phyloP scores from a whole-genome alignment of 768 basidiomycete genomes.

The Neoboletus magnificus region DNA sequence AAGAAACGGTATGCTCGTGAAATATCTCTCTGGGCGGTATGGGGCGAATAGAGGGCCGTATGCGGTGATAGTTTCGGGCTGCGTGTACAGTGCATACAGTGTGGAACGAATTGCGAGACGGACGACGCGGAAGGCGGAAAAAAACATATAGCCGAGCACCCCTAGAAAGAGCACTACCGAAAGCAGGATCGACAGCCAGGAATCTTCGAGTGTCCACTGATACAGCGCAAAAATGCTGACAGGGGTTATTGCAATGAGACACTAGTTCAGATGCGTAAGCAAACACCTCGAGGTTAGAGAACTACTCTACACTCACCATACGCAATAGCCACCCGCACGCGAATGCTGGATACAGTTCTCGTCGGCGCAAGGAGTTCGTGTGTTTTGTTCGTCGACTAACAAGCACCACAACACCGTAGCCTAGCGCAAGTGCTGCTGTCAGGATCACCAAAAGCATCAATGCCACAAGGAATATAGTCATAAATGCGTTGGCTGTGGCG shows the following conservation, averaged over 20 bases:
- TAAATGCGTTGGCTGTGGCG: conserved; percentile 83
- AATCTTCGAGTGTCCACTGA: conserved; percentile 90
- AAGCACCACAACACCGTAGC: conserved; percentile 43
- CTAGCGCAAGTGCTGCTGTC: conserved; percentile 47
- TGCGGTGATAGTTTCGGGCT: conserved; percentile 36
- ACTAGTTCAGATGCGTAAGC: conserved; percentile 35
- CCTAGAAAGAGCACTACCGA: conserved; percentile 66
- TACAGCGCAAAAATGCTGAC: conserved; percentile 76
- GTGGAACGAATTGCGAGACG: conserved; percentile 42
- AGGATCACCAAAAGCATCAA: conserved; percentile 68
- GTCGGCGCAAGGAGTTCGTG: conserved; percentile 16
- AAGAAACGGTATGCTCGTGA: conserved; percentile 60
- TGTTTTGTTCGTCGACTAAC: conserved; percentile 19
- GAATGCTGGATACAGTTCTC: conserved; percentile 42
- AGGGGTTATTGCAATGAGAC: conserved; percentile 63
- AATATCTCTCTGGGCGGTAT: conserved; percentile 65
- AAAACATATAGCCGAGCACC: conserved; percentile 46
- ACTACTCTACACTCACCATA: conserved; percentile 46
- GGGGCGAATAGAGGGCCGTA: conserved; percentile 63
- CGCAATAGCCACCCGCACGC: conserved; percentile 62
- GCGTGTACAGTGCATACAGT: conserved; percentile 37
- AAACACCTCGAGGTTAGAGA: not conserved
- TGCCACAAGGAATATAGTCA: conserved; percentile 76
- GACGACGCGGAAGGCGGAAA: conserved; percentile 48
- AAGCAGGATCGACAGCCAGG: conserved; percentile 79